A percentile compares a stretch with the other conserved stretches of the same genome.
phyloP scores from a whole-genome alignment of 1,284 basidiomycete species.

The Rhodotorula sp. region DNA sequence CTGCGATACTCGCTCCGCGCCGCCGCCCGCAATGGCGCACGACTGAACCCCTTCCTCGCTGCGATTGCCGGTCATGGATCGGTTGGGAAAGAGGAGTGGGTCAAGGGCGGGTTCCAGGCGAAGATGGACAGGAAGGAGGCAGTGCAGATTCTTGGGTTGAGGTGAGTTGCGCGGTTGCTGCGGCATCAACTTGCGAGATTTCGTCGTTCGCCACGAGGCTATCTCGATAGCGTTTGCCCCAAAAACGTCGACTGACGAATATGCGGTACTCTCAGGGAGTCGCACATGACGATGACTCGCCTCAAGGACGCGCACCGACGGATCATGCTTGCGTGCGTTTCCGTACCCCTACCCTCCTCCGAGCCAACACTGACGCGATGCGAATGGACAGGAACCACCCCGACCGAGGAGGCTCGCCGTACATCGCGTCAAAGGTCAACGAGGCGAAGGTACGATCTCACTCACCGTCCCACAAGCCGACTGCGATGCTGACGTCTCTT shows the following conservation, averaged over 20 bases:
- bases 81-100: constrained; percentile 65
- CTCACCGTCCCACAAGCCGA: neutral
- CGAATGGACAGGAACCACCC: constrained; percentile 67
- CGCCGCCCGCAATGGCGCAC: constrained; percentile 40
- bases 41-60: constrained; percentile 38
- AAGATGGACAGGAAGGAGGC: constrained; percentile 98
- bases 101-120: constrained; percentile 86
- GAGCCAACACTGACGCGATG: neutral
- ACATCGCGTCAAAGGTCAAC: constrained; percentile 96
- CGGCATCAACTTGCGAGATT: no score
- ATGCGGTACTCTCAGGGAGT: constrained; percentile 59
- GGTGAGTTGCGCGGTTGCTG: constrained; percentile 58
- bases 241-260: neutral
- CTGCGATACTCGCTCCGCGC: constrained; percentile 39
- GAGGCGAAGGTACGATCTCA: constrained; percentile 58
- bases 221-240: neutral
- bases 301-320: constrained; percentile 87
- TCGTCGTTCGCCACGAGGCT: neutral
- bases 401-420: constrained; percentile 91
- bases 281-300: constrained; percentile 63
- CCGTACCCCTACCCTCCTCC: neutral
- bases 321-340: constrained; percentile 72
- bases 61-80: constrained; percentile 35
- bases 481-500: neutral
- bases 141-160: constrained; percentile 84